Base-by-base conservation (phyloP, 352 stramenopile species). In the Phytopythium ostracodes region DNA sequence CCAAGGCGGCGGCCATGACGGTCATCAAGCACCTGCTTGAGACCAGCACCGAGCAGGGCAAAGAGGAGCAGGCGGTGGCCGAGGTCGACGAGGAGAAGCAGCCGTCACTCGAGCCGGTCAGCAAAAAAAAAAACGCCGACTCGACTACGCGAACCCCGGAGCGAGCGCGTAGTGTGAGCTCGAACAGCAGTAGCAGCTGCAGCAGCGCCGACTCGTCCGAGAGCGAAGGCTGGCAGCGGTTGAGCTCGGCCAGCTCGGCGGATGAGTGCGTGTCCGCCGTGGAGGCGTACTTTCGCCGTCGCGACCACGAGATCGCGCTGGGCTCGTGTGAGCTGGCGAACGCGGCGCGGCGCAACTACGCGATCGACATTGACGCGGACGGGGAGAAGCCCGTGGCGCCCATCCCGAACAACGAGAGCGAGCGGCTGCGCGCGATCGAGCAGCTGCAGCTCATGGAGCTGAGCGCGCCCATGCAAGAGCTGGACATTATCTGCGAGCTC, bases 401-500 rank as follows among this genome's bases (percentile, higher is more conserved):
- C 2, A 27, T 85, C 7, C 75, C 78, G 5, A 63, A 64, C 17
- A 81, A 84, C 59, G 81, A 88, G 46, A 35, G 38, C 0, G 43
- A 63, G n/a, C 80, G 80, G 20, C 47, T 87, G 4, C 22, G 76
- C 22, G 70, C 56, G 5, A 79, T 89, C 35, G 46, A 74, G 8
- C n/a, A 62, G n/a, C 61, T 72, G 2, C 59, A 70, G 10, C 65
- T 89, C 14, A 81, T 78, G 56, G 67, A 82, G 18, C 65, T 87
- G 29, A 66, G 66, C 6, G 65, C 66, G 12, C 66, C 69, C 2
- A 62, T 75, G 69, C 69, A 46, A 1, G 79, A 89, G 63, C 65
- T 87, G 24, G 73, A 79, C 52, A 79, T 88, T 53, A 81, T 90
- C 58, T 88, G 80, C 63, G 67, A 72, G 8, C 74, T 89, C 35